Evolutionary conservation across 345 rosid species (phyloP), one percentile per base, ranked within the genome.

Genomic region (Salix arbutifolia): DNA sequence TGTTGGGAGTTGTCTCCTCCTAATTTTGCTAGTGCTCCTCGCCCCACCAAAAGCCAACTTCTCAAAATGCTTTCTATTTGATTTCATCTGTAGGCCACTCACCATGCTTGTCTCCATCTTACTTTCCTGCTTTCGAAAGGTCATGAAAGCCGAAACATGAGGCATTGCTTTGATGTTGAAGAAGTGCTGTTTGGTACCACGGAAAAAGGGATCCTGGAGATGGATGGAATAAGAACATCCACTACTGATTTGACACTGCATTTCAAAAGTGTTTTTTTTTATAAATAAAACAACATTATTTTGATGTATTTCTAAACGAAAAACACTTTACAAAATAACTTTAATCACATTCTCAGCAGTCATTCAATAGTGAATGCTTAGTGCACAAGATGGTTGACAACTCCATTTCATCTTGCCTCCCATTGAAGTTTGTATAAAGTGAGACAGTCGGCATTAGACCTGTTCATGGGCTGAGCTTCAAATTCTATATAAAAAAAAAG

Each of bases 11-110:
- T 70, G 37, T 52, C 42, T 10, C 44, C 50, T 58, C 26, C 65
- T 5, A 0, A 33, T 33, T 83, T 67, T 50, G 68, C 4, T 81
- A 84, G 87, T 86, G 85, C 81, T 82, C 37, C 56, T 79, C 76
- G 78, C 81, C 71, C 77, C 77, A 68, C 81, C 76, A 77, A 75
- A 78, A 66, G 68, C 77, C 86, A 81, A 83, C 73, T 28, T 58
- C n/a, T 79, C 40, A 46, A 65, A 40, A 46, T 61, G 46, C 25
- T 56, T 65, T 73, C 8, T 18, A 38, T 58, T 81, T 84, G 78
- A 81, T 77, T 83, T 79, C 83, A 69, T 84, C 38, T 82, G 82
- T 76, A 79, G 86, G 78, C 92, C 90, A 88, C 87, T 89, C 78
- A 74, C 84, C 73, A 31, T 84, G 89, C 82, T 69, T 85, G 80